These are phyloP conservation scores for Eucalyptus guilfoylei DNA, from an alignment of 345 rosid species.

Conservation along the genomic window DNA sequence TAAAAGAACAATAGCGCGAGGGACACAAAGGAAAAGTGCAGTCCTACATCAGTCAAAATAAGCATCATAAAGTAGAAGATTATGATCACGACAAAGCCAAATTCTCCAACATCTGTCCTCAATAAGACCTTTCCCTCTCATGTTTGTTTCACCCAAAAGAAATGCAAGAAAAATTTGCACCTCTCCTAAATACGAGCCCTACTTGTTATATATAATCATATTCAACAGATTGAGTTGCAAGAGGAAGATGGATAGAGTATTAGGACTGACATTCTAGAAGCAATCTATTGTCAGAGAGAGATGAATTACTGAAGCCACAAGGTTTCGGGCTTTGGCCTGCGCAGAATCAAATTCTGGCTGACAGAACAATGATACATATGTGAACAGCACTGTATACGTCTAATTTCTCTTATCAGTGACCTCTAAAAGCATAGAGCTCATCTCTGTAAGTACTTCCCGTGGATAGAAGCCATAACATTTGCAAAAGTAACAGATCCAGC, in stretches of 20 bases:
- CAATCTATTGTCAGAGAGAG: neutral
- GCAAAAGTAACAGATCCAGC: neutral
- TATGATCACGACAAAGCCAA: neutral
- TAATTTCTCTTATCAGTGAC: neutral
- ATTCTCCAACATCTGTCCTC: neutral
- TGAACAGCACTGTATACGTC: neutral
- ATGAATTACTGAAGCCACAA: neutral
- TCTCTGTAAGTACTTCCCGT: neutral
- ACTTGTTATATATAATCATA: neutral
- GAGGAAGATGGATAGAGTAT: neutral
- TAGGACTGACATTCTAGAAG: neutral
- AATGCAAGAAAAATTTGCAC: neutral
- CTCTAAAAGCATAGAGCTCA: neutral
- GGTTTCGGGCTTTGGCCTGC: neutral
- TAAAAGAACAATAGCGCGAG: neutral
- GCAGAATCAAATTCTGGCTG: neutral
- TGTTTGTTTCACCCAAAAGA: neutral
- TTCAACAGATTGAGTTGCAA: neutral
- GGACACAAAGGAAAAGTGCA: neutral
- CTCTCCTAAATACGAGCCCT: neutral
- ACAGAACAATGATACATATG: neutral
- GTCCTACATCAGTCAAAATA: neutral
- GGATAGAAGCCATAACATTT: neutral
- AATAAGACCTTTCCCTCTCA: neutral
- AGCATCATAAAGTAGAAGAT: neutral